Base-by-base conservation (phyloP, 768 basidiomycete genomes). In the Tylopilus cervinicoccineus region DNA sequence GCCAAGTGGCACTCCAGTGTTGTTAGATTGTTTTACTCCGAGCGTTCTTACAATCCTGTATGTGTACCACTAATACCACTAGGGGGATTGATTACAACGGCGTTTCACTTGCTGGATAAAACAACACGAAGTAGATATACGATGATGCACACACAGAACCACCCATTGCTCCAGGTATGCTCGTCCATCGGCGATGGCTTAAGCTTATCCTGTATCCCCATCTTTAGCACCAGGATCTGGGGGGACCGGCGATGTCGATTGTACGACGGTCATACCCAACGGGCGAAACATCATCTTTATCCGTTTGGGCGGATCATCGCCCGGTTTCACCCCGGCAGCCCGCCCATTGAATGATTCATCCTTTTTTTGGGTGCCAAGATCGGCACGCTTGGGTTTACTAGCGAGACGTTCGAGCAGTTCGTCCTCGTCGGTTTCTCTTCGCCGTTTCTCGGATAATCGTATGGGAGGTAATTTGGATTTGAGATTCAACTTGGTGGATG, bases 211-310 rank as follows among this genome's bases (percentile, higher is more conserved):
- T 36, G 78, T 85, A 63, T 88, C 86, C 45, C 82, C 85, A 57
- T 88, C 84, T 68, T 88, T 88, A 50, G 76, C 73, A 60, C 79
- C 75, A 51, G 75, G 66, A 76, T 81, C 77, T 81, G 86, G 79
- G 62, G 80, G 73, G 45, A 72, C 61, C 12, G 73, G 67, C 6
- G 68, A 64, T 11, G 71, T 54, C 22, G 76, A 59, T 43, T 72
- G 65, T 38, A 70, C 51, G 26, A 59, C 47, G 23, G 61, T 52
- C 19, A 43, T 43, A 43, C 54, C 55, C 47, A 64, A 53, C 45
- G 70, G 55, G 34, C 82, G 80, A 50, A 89, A 74, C 67, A 80
- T 85, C 51, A 91, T 72, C 69, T 87, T 88, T 60, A 91, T 77
- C 64, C 86, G 88, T 68, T 83, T 87, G 44, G 72, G 73, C 33